Base-by-base conservation (phyloP, 2,329 filamentous ascomycete genomes). In the Cyclaneusma minus region DNA sequence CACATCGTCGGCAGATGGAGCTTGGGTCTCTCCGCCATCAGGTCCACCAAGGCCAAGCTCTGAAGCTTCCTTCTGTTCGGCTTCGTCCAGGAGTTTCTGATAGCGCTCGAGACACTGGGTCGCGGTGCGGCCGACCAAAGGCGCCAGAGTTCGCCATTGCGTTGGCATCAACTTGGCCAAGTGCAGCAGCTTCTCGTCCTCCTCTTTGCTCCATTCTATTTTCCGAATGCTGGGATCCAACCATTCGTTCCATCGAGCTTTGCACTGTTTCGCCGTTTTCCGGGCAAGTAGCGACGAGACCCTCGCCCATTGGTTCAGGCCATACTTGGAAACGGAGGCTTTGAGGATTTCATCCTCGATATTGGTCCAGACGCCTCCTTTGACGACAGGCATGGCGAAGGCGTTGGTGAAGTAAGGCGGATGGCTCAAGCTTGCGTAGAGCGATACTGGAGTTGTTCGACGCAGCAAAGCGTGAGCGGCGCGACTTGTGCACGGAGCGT, bases 211-310 rank as follows among this genome's bases (percentile, higher is more conserved):
- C 87, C 89, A 98, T 58, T 98, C 89, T 42, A 92, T 89, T 63
- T 98, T 98, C 47, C 87, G 81, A 60, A 98, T 95, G 49, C 81
- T 82, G 12, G 89, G 89, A 48, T 98, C 89, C 39, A 98, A 69
- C 87, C 89, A 98, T 66, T 98, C 87, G 50, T 77, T 74, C 89
- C 89, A 98, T 58, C 89, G 69, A 34, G 89, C 87, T 60, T 98
- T 98, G 71, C 89, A 98, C 60, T 98, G 89, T 60, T 98, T 98
- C 27, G 89, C 76, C 16, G 89, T 95, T 56, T 98, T 98, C 47
- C 91, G 82, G 49, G 87, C 87, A 39, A 98, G 75, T 38, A 98
- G 70, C 31, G 89, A 95, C 29, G 89, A 94, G 37, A 95, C 89
- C 54, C 89, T 87, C 49, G 89, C 87, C 89, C 89, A 98, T 57